These are phyloP conservation scores for Anacardium occidentale DNA, from an alignment of 345 rosid species.

Conservation along the genomic window DNA sequence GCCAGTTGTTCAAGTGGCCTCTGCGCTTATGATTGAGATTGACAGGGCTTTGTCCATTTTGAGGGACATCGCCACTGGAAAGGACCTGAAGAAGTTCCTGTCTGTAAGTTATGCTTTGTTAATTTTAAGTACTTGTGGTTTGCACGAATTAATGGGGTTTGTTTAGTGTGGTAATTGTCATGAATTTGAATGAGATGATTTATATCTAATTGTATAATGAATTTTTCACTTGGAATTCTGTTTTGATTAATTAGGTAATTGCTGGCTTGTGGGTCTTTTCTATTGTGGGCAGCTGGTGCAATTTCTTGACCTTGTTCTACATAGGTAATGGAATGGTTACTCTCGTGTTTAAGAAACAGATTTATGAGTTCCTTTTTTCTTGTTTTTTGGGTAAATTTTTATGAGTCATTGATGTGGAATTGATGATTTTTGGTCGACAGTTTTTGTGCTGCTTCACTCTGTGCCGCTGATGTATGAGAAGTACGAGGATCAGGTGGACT, in stretches of 20 bases:
- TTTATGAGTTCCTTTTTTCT: neutral
- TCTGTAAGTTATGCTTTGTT: constrained; percentile 45
- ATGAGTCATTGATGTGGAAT: neutral
- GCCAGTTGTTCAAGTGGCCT: constrained; percentile 64
- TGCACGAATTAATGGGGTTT: neutral
- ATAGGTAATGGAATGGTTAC: constrained; percentile 43
- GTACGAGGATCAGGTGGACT: constrained; percentile 79
- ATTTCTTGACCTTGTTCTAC: constrained; percentile 82
- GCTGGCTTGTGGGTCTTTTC: constrained; percentile 83
- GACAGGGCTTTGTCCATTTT: constrained; percentile 52
- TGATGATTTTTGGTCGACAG: constrained; percentile 39
- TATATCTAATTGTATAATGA: neutral
- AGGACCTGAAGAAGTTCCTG: constrained; percentile 85
- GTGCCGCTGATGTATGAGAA: constrained; percentile 87
- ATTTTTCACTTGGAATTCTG: neutral
- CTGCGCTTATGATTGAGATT: constrained; percentile 65
- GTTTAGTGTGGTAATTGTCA: neutral
- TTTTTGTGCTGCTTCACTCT: constrained; percentile 63
- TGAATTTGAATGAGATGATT: neutral
- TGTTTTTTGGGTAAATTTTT: neutral
- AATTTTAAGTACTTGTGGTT: neutral
- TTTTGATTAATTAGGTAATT: constrained; percentile 47
- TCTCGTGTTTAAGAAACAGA: neutral
- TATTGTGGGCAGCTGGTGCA: constrained; percentile 68
- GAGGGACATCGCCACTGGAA: constrained; percentile 84